Conservation (phyloP, 2,329 filamentous ascomycete genomes). For the Albifimbria verrucaria region DNA sequence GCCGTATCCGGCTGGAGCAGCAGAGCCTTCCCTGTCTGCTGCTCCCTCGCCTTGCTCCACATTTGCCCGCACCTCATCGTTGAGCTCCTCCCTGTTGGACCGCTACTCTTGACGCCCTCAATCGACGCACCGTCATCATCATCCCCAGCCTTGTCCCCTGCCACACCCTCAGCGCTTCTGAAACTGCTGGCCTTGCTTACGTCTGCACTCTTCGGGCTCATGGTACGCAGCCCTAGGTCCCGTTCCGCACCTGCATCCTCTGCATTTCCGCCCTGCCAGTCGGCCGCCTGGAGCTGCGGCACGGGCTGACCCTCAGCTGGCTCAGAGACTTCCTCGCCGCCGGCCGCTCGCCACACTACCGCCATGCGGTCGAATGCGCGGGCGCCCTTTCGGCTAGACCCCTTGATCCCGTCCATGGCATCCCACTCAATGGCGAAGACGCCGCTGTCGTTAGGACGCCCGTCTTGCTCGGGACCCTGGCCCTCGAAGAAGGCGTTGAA, state of each 20-base stretch:
- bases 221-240: slow-evolving; percentile 64
- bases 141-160: slow-evolving; percentile 7
- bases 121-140: slow-evolving; percentile 10
- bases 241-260: slow-evolving; percentile 47
- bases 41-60: slow-evolving; percentile 27
- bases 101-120: slow-evolving; percentile 32
- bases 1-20: not conserved
- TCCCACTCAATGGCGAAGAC: slow-evolving; percentile 59
- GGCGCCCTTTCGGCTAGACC: slow-evolving; percentile 76
- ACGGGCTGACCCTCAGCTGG: slow-evolving; percentile 66
- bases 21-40: not conserved
- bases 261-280: slow-evolving; percentile 66
- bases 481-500: slow-evolving; percentile 96
- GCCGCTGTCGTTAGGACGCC: slow-evolving; percentile 63
- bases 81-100: slow-evolving; percentile 32
- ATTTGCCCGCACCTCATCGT: slow-evolving; percentile 27
- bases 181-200: slow-evolving; percentile 73
- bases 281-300: slow-evolving; percentile 64
- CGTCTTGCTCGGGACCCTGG: slow-evolving; percentile 64
- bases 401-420: slow-evolving; percentile 90
- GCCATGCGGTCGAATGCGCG: slow-evolving; percentile 77
- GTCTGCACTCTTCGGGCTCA: slow-evolving; percentile 61
- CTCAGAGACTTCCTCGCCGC: slow-evolving; percentile 46
- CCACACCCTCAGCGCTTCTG: slow-evolving; percentile 30
- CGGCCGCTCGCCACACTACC: slow-evolving; percentile 71